Evolutionary conservation across 2,329 filamentous ascomycete species (phyloP).

Genomic region (Beauveria brongniartii): DNA sequence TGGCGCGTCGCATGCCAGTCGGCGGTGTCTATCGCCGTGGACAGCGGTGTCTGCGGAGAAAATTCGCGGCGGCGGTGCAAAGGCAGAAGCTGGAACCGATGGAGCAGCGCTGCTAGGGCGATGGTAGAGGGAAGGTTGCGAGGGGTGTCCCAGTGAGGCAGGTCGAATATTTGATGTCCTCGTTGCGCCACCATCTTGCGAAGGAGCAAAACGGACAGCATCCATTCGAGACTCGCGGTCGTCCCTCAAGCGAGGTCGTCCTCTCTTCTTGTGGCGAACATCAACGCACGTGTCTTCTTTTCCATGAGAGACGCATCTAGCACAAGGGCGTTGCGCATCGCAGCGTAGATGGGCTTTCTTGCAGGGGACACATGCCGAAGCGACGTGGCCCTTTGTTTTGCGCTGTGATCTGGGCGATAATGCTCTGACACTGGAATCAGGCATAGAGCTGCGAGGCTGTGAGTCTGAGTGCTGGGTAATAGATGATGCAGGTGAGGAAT

Average conservation of each 20-base stretch:
- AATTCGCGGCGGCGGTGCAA: neutral
- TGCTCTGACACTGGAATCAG: constrained; percentile 15
- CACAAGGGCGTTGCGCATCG: constrained; percentile 67
- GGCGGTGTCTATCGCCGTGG: neutral
- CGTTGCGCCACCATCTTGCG: constrained; percentile 37
- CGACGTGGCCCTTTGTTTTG: constrained; percentile 73
- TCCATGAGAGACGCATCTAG: constrained; percentile 66
- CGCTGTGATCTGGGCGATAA: constrained; percentile 53
- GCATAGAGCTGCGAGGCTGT: neutral
- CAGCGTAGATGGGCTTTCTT: constrained; percentile 73
- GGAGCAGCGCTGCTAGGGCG: neutral
- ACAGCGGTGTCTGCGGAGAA: neutral
- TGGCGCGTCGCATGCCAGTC: constrained; percentile 31
- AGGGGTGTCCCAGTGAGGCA: neutral
- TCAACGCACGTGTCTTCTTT: constrained; percentile 76
- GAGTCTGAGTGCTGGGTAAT: constrained; percentile 1
- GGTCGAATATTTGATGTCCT: constrained; percentile 45
- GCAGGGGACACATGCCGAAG: constrained; percentile 78
- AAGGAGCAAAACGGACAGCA: constrained; percentile 36
- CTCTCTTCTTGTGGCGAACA: constrained; percentile 79
- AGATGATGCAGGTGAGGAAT: neutral
- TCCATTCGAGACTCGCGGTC: constrained; percentile 56
- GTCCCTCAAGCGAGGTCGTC: constrained; percentile 68
- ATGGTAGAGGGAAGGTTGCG: neutral
- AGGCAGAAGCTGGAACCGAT: neutral